phyloP scores from a whole-genome alignment of 257 asterid genomes.

The Henckelia pumila region DNA sequence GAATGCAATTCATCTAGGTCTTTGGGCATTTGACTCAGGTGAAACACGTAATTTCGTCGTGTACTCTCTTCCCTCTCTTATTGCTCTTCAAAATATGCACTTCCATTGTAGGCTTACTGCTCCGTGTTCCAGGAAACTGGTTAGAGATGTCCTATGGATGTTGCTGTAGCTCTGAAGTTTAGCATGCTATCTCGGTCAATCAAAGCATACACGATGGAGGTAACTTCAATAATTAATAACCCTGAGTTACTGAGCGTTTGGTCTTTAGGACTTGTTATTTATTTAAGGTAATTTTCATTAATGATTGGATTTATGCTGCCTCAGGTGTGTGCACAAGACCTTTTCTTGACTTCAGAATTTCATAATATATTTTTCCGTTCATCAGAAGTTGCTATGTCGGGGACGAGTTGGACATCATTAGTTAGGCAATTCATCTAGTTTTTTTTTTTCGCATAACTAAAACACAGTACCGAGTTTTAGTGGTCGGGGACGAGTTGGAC shows the following conservation, averaged over 20 bases:
- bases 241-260: not conserved
- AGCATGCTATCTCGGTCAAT: constrained; percentile 3
- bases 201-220: constrained; percentile 20
- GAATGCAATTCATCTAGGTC: not conserved
- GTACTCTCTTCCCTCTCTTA: not conserved
- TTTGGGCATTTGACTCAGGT: not conserved
- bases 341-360: too few species aligned
- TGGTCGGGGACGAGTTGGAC: too few species aligned
- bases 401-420: too few species aligned
- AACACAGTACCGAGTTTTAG: too few species aligned
- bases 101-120: not conserved
- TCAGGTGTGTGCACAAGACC: too few species aligned
- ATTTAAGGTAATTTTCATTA: not conserved
- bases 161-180: constrained; percentile 14
- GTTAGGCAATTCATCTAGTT: too few species aligned
- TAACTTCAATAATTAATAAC: constrained; percentile 7
- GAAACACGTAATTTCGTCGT: not conserved
- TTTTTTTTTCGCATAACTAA: too few species aligned
- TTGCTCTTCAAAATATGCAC: not conserved
- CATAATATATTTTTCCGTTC: not conserved
- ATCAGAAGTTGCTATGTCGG: not conserved
- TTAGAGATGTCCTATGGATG: constrained; percentile 6
- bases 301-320: too few species aligned
- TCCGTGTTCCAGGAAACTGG: constrained; percentile 15
- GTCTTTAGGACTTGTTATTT: constrained; percentile 8